Conservation (phyloP, 192 early-diverging fungal species). For the Coemansia sp. region DNA sequence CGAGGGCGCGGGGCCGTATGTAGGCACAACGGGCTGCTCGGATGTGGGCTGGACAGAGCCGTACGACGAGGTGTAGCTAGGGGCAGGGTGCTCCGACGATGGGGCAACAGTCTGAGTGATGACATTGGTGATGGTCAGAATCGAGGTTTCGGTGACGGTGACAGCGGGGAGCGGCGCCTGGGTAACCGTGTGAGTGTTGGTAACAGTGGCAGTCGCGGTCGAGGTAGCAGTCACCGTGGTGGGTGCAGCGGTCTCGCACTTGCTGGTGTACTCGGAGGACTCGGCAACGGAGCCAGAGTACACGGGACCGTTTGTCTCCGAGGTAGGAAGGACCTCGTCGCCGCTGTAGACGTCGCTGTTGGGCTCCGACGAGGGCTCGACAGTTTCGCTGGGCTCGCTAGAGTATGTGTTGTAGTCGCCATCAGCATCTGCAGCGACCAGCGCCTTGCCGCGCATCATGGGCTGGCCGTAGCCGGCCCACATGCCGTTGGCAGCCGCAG, state of each 20-base stretch:
- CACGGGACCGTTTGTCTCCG: conserved; percentile 10
- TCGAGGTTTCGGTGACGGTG: conserved; percentile 35
- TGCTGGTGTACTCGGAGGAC: conserved; percentile 21
- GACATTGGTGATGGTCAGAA: conserved; percentile 20
- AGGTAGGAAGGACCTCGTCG: conserved; percentile 22
- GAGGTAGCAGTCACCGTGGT: conserved; percentile 15
- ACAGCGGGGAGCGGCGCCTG: conserved; percentile 35
- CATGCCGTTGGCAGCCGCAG: neutral
- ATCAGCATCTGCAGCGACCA: conserved; percentile 13
- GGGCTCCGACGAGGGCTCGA: conserved; percentile 9
- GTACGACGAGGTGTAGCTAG: neutral
- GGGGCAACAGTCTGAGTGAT: conserved; percentile 21
- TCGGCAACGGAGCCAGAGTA: conserved; percentile 15
- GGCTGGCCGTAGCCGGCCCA: conserved; percentile 14
- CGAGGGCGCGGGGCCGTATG: conserved; percentile 2
- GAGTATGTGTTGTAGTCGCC: conserved; percentile 1
- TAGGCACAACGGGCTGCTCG: neutral
- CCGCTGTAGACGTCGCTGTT: conserved; percentile 18
- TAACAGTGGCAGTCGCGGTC: conserved; percentile 16
- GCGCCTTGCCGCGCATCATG: conserved; percentile 20
- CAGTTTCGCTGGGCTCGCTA: conserved; percentile 8
- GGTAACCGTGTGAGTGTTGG: conserved; percentile 17
- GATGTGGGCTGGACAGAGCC: neutral
- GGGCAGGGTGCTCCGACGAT: conserved; percentile 5
- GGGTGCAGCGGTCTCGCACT: conserved; percentile 18